A percentile compares a stretch with the other conserved stretches of the same genome.
These are phyloP conservation scores for Allomyces javanicus DNA, from an alignment of 192 early-diverging fungal genomes.

Conservation along the genomic window DNA sequence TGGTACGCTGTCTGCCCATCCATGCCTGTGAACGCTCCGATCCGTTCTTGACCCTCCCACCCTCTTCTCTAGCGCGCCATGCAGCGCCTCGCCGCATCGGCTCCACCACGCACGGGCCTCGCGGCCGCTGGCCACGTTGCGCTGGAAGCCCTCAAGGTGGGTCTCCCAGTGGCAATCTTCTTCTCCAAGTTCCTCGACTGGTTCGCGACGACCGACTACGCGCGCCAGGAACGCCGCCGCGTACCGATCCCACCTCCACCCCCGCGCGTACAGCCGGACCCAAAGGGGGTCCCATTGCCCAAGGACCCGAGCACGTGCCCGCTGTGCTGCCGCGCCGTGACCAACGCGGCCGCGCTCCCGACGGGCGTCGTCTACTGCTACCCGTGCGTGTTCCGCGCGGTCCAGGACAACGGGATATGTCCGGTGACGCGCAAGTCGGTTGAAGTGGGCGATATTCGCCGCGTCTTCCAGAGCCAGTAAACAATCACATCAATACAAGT, in stretches of 20 bases:
- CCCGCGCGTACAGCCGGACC: constrained; percentile 34
- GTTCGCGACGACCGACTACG: constrained; percentile 81
- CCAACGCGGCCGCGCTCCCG: constrained; percentile 67
- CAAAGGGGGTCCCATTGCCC: constrained; percentile 52
- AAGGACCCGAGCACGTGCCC: constrained; percentile 55
- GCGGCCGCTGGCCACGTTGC: constrained; percentile 6
- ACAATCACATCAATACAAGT: too few relatives aligned
- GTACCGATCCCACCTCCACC: background rate
- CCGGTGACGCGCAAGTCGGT: constrained; percentile 38
- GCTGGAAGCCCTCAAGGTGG: constrained; percentile 51
- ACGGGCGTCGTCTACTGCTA: constrained; percentile 92
- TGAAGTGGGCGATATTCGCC: too few relatives aligned
- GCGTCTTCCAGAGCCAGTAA: too few relatives aligned
- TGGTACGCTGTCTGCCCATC: background rate
- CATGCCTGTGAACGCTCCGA: constrained; percentile 15
- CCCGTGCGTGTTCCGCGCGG: constrained; percentile 58
- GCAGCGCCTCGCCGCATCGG: too few relatives aligned
- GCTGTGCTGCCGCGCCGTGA: constrained; percentile 45
- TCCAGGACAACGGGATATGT: constrained; percentile 49
- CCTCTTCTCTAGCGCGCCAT: constrained; percentile 23
- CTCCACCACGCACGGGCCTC: too few relatives aligned
- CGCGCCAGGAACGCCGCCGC: constrained; percentile 16
- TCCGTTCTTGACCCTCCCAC: constrained; percentile 11
- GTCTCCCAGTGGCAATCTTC: constrained; percentile 77
- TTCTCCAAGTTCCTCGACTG: constrained; percentile 88